phyloP scores from a whole-genome alignment of 2,329 filamentous ascomycete species.

The Colletotrichum euphorbiae region DNA sequence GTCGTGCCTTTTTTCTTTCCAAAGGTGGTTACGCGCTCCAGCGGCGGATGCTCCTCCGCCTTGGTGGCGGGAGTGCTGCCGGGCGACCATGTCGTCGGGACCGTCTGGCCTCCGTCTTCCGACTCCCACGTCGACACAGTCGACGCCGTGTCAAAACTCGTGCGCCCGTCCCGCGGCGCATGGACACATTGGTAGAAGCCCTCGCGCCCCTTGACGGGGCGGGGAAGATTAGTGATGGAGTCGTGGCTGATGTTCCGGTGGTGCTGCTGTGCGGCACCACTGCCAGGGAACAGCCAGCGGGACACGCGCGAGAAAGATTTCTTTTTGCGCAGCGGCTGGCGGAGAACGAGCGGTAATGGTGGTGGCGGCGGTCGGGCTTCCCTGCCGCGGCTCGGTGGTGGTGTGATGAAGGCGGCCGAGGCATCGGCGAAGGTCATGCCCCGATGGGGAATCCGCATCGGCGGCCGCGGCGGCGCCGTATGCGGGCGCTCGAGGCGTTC shows the following conservation, averaged over 20 bases:
- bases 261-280: constrained; percentile 46
- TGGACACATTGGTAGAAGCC: constrained; percentile 70
- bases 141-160: constrained; percentile 60
- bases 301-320: constrained; percentile 74
- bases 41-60: constrained; percentile 51
- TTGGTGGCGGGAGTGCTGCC: constrained; percentile 56
- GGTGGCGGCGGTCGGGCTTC: constrained; percentile 61
- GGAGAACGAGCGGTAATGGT: constrained; percentile 68
- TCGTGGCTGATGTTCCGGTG: constrained; percentile 58
- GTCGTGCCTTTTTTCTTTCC: constrained; percentile 27
- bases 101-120: constrained; percentile 57
- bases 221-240: constrained; percentile 66
- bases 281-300: constrained; percentile 65
- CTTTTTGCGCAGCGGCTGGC: constrained; percentile 73
- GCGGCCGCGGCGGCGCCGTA: constrained; percentile 50
- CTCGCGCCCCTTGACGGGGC: constrained; percentile 61
- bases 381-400: constrained; percentile 43
- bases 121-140: constrained; percentile 65
- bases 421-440: constrained; percentile 48
- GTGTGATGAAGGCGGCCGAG: constrained; percentile 47
- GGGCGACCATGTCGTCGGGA: constrained; percentile 63
- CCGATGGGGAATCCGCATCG: constrained; percentile 48
- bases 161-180: constrained; percentile 47
- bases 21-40: constrained; percentile 39
- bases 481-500: constrained; percentile 57